Percentiles rank a stretch among this genome's conserved stretches.
These are phyloP conservation scores for Trametes cingulata DNA, from an alignment of 768 basidiomycete species.

Conservation along the genomic window DNA sequence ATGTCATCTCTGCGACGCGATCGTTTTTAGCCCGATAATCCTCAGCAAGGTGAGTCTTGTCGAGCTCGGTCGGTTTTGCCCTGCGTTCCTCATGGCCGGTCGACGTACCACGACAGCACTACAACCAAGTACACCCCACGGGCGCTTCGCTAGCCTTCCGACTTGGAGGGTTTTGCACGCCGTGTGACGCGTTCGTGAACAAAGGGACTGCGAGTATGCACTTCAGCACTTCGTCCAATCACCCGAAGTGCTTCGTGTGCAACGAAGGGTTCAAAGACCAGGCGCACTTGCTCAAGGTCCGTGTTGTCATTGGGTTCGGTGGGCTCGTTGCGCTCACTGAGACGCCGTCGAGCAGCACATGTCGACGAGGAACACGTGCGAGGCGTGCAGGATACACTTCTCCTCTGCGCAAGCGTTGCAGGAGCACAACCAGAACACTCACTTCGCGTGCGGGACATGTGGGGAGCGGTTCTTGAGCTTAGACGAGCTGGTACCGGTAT, in stretches of 20 bases:
- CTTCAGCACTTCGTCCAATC: not conserved
- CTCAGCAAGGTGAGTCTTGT: no score
- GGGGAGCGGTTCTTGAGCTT: not conserved
- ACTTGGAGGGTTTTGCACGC: not conserved
- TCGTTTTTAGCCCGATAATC: no score
- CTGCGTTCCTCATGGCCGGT: no score
- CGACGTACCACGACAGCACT: no score
- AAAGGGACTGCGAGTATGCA: not conserved
- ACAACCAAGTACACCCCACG: no score
- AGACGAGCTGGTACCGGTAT: no score
- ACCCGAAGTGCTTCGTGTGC: not conserved
- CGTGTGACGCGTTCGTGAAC: not conserved
- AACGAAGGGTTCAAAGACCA: not conserved
- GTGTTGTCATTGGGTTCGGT: not conserved
- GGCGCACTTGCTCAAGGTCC: not conserved
- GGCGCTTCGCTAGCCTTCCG: no score
- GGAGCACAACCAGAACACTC: not conserved
- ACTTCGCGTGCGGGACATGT: not conserved
- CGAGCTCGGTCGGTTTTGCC: no score
- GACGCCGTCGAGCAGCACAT: not conserved
- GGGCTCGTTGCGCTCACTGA: no score
- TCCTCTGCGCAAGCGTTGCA: not conserved
- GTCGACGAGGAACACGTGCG: not conserved
- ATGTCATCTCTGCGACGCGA: no score
- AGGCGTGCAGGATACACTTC: not conserved